Conservation (phyloP, 2,329 filamentous ascomycete species). For the Colletotrichum acutatum region DNA sequence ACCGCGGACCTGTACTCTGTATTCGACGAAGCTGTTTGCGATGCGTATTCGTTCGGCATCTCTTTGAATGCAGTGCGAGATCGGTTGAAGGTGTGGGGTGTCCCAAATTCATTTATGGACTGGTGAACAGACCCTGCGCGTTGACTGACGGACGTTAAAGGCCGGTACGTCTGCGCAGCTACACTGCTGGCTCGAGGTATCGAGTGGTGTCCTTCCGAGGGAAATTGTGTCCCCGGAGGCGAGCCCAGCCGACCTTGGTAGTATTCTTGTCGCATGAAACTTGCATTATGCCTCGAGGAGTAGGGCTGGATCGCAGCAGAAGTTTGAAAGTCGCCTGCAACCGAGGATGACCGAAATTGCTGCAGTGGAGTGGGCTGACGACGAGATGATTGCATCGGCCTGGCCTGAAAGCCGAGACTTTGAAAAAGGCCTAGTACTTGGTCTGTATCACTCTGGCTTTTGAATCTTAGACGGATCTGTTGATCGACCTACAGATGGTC, state of each 20-base stretch:
- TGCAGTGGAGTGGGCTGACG: neutral
- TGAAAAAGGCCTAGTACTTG: neutral
- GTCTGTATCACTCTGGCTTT: neutral
- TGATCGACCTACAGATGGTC: neutral
- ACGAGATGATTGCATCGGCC: neutral
- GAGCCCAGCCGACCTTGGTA: neutral
- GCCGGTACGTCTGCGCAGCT: neutral
- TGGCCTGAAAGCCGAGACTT: neutral
- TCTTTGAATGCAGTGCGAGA: neutral
- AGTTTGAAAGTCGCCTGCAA: neutral
- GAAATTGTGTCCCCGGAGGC: neutral
- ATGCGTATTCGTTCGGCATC: neutral
- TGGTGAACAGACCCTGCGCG: neutral
- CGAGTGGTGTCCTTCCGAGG: neutral
- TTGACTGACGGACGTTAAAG: neutral
- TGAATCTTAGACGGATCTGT: slow-evolving; percentile 6
- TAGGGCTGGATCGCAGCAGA: neutral
- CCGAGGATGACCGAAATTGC: neutral
- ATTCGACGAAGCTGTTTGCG: neutral
- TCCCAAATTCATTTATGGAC: neutral
- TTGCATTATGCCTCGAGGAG: neutral
- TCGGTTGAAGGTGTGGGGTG: neutral
- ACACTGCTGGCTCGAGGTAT: neutral
- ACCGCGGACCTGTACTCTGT: neutral
- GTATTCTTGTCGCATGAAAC: neutral